Conservation (phyloP, 352 stramenopile genomes). For the Globisporangium emineosum region DNA sequence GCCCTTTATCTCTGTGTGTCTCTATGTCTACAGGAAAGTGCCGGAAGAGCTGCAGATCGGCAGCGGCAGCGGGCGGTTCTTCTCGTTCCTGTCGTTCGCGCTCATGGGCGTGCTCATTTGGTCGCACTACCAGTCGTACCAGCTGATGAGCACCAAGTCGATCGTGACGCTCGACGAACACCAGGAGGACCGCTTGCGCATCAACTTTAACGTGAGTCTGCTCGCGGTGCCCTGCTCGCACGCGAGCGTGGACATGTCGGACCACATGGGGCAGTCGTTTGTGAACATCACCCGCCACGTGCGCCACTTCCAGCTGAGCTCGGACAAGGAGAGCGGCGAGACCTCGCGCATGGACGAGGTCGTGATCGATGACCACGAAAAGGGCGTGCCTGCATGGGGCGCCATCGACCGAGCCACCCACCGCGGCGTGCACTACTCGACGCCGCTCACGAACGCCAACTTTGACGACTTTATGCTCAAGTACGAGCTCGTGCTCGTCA, state of each 20-base stretch:
- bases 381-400: conserved; percentile 63
- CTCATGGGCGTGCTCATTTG: conserved; percentile 53
- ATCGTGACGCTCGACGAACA: conserved; percentile 70
- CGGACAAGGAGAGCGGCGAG: conserved; percentile 24
- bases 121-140: conserved; percentile 57
- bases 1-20: background rate
- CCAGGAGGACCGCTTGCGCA: conserved; percentile 76
- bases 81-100: conserved; percentile 63
- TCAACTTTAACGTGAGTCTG: conserved; percentile 86
- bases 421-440: conserved; percentile 67
- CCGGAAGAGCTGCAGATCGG: conserved; percentile 73
- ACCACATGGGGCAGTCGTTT: conserved; percentile 77
- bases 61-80: conserved; percentile 54
- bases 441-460: conserved; percentile 53
- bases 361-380: conserved; percentile 62
- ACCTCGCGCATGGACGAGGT: conserved; percentile 62
- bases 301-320: conserved; percentile 62
- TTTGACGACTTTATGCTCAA: conserved; percentile 83
- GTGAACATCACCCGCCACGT: conserved; percentile 81
- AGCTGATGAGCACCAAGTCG: conserved; percentile 39
- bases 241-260: conserved; percentile 74
- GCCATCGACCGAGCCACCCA: conserved; percentile 47
- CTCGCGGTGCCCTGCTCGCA: conserved; percentile 65
- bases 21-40: conserved; percentile 41
- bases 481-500: conserved; percentile 83